Conservation (phyloP, 441 rosid genomes). For the Arabidopsis hybrid region DNA sequence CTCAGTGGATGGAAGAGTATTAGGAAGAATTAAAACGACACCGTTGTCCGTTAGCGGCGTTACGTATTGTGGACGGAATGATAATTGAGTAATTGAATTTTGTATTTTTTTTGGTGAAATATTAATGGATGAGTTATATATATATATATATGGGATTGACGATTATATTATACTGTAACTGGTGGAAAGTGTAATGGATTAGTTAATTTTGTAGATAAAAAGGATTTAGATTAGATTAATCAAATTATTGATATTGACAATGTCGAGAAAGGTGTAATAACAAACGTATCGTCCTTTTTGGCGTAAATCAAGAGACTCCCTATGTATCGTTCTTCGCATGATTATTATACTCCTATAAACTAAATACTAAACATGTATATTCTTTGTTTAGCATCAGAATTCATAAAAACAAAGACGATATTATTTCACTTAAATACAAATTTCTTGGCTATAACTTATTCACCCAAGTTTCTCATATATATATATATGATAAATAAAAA, state of each 20-base stretch:
- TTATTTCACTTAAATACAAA: neutral
- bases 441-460: neutral
- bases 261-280: slow-evolving; percentile 35
- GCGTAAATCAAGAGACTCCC: slow-evolving; percentile 35
- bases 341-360: neutral
- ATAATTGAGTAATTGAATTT: slow-evolving; percentile 4
- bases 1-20: slow-evolving; percentile 31
- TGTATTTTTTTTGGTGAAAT: neutral
- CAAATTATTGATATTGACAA: slow-evolving; percentile 1
- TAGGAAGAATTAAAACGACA: slow-evolving; percentile 33
- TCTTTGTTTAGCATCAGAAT: neutral
- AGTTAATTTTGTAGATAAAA: slow-evolving; percentile 4
- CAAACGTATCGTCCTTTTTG: slow-evolving; percentile 33
- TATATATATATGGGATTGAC: neutral
- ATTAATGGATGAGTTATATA: slow-evolving; percentile 7
- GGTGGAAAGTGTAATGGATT: neutral
- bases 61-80: slow-evolving; percentile 37
- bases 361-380: neutral
- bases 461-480: neutral
- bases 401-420: neutral
- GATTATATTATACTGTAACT: neutral
- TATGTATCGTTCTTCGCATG: neutral
- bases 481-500: neutral
- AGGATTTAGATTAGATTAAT: neutral
- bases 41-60: slow-evolving; percentile 41